Percentiles rank a stretch among this genome's conserved stretches.
phyloP scores from a whole-genome alignment of 805 yeast species.

The Tetrapisispora namnaoensis region DNA sequence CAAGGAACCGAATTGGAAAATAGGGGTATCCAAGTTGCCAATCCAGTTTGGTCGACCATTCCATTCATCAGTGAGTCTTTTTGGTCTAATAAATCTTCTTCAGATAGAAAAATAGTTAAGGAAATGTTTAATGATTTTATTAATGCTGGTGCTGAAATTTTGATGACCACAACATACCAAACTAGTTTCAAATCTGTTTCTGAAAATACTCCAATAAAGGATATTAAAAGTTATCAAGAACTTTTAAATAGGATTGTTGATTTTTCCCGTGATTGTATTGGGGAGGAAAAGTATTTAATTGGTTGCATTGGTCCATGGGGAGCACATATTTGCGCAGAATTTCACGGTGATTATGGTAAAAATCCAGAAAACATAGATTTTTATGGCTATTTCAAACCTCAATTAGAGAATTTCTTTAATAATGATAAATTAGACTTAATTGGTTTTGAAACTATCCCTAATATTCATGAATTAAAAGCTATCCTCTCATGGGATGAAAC shows the following conservation, averaged over 20 bases:
- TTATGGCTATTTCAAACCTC: conserved; percentile 25
- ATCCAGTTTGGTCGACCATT: conserved; percentile 53
- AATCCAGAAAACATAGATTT: conserved; percentile 23
- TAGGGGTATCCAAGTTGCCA: conserved; percentile 35
- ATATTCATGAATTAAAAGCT: conserved; percentile 45
- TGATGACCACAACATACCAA: conserved; percentile 54
- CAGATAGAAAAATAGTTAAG: conserved; percentile 35
- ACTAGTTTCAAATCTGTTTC: conserved; percentile 38
- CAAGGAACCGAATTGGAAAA: conserved; percentile 54
- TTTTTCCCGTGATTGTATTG: conserved; percentile 18
- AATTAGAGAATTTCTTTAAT: conserved; percentile 41
- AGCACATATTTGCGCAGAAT: conserved; percentile 59
- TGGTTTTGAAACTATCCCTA: conserved; percentile 68
- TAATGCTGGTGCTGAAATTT: conserved; percentile 43
- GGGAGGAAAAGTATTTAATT: conserved; percentile 16
- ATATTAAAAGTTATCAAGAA: conserved; percentile 14
- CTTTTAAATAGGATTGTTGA: conserved; percentile 16
- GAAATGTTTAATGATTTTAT: conserved; percentile 44
- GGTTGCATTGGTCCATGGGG: conserved; percentile 78
- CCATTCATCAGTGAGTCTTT: conserved; percentile 32
- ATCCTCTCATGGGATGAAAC: conserved; percentile 34
- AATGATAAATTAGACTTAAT: conserved; percentile 42
- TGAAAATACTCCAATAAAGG: conserved; percentile 15
- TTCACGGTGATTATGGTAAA: conserved; percentile 52
- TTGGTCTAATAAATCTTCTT: conserved; percentile 18